Evolutionary conservation across 1,284 basidiomycete genomes (phyloP), one percentile per base, ranked within the genome.

Genomic region (Ganoderma multipileum): DNA sequence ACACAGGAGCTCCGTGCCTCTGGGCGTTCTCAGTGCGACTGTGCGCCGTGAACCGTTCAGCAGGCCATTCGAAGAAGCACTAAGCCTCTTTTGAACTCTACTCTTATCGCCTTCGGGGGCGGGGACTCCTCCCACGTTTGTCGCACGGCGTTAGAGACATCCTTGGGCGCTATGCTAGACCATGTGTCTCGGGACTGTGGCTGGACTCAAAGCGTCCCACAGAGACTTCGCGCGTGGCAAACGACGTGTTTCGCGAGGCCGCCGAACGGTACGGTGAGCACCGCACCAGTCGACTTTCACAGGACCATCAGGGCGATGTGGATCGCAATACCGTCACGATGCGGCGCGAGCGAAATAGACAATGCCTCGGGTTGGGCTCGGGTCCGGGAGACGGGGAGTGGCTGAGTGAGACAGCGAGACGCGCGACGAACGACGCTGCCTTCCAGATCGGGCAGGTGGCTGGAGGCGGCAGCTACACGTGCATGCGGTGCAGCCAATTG

Each of bases 401-500:
- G 58, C 38, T 38, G 58, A 60, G 23, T 50, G 47, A 26, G 23
- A 26, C 47, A 11, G 47, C 1, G 36, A 23, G 36, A 41, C 38
- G 33, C 30, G 30, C 20, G 26, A 65, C 65, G 65, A 71, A 71
- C 72, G 68, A 72, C 71, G 42, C 62, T 47, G 69, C 73, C 66
- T 71, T 66, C 75, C 76, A 9, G 58, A 74, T 70, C 28, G 55
- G 74, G 75, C 57, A 71, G 61, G 68, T 3, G 20, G 64, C 61
- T 39, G 38, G 67, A 67, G 61, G 54, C 63, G 59, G 61, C 60
- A 58, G 73, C 70, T 70, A 71, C 78, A 79, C 78, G 78, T 78
- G 77, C 76, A 71, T 75, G 71, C 64, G 30, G 57, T 28, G 64
- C 65, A 64, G 71, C 78, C 77, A 79, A 79, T 79, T 66, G 73